Evolutionary conservation across 1,139 yeast genomes (phyloP), one percentile per base, ranked within the genome.

Genomic region (Casaregolazyma suthepensis): DNA sequence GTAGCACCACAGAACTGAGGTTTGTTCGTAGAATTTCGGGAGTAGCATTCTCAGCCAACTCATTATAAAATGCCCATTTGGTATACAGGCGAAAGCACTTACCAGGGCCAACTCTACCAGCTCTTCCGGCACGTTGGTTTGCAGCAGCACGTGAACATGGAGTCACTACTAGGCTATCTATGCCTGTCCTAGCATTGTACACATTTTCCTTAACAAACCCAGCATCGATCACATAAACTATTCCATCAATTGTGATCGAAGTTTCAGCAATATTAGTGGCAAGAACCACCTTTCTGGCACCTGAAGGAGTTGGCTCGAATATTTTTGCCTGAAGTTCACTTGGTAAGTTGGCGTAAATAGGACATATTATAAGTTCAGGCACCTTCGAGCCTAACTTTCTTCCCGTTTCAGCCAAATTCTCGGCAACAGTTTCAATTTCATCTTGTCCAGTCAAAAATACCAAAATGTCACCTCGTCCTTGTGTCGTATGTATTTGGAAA

Each of bases 261-360:
- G 99, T 93, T 68, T 93, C 99, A 0, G 99, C 99, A 61, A 93
- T 91, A 62, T 93, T 93, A 0, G 99, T 93, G 0, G 99, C 97
- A 53, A 93, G 73, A 1, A 93, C 96, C 7, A 93, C 95, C 65
- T 93, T 93, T 35, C 99, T 72, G 1, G 87, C 72, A 18, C 82
- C 81, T 5, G 77, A 75, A 0, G 96, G 96, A 0, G 97, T 87
- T 0, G 96, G 94, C 59, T 87, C 95, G 68, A 93, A 93, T 47
- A 93, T 89, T 59, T 76, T 78, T 19, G 82, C 77, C 66, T 93
- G 99, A 56, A 82, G 72, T 53, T 90, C 96, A 6, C 91, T 78
- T 0, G 98, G 97, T 53, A 93, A 71, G 55, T 87, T 90, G 5
- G 98, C 95, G 69, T 90, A 93, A n/a, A 93, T 87, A 0, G 96